Base-by-base conservation (phyloP, 2,329 filamentous ascomycete genomes). In the Pseudogymnoascus sp. region DNA sequence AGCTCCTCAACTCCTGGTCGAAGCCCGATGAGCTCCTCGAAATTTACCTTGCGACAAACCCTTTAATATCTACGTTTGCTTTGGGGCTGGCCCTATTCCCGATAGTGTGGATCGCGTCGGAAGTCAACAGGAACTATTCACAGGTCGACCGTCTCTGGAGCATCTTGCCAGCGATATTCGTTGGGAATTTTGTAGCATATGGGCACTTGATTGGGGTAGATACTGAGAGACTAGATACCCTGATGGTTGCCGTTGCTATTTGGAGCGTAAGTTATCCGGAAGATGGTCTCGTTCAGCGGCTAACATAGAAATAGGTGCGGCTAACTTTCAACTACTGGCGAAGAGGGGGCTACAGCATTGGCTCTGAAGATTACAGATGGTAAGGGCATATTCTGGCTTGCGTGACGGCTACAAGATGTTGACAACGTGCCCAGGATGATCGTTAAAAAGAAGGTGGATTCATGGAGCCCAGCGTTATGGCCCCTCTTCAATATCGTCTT, bases 241-340 rank as follows among this genome's bases (percentile, higher is more conserved):
- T 93, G 33, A 80, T 92, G 64, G 77, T 86, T 1, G 86, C 91
- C 69, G 89, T 86, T 61, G 76, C 83, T 1, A 69, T 93, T 8
- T 99, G 95, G 95, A 90, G 89, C 76, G 89, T 92, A 78, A 76
- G 88, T 72, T 33, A 9, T 38, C 5, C 44, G 2, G 31, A 21
- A 19, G 3, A 31, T 15, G 10, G 28, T 53, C 21, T 15, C 40
- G 42, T 17, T 26, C 50, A 28, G 21, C 17, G 36, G 59, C 67
- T 68, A 59, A 67, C 26, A 44, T 28, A 31, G 57, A 15, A 60
- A 19, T 68, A 92, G 90, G 74, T 78, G 64, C 89, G 95, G 10
- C 79, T 99, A 76, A 97, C 93, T 2, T 97, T 85, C 80, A 99
- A 99, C 77, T 99, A 97, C 78, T 96, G 90, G 87, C 88, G 95